These are phyloP conservation scores for Fraxinus nigra DNA, from an alignment of 305 asterid genomes.

Conservation along the genomic window DNA sequence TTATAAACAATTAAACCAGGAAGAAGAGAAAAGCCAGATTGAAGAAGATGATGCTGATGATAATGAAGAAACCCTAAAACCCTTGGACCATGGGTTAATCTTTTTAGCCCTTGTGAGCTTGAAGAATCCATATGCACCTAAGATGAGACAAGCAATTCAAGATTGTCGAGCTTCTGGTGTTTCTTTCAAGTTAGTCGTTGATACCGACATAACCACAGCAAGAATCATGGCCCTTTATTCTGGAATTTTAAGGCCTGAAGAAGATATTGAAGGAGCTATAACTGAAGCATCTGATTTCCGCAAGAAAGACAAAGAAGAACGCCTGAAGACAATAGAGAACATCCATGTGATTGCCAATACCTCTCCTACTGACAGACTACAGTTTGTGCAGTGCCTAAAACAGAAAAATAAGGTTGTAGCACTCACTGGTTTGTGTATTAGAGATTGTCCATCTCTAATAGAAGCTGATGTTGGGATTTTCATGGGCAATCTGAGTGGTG, in stretches of 20 bases:
- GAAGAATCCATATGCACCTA: slow-evolving; percentile 33
- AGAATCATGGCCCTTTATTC: slow-evolving; percentile 36
- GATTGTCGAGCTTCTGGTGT: slow-evolving; percentile 26
- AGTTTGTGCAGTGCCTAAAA: slow-evolving; percentile 32
- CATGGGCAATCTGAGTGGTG: not conserved
- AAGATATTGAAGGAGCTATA: slow-evolving; percentile 21
- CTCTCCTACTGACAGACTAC: slow-evolving; percentile 34
- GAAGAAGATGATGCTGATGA: not conserved
- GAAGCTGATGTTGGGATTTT: slow-evolving; percentile 46
- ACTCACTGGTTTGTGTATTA: slow-evolving; percentile 15
- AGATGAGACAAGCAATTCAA: slow-evolving; percentile 26
- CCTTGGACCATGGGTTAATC: slow-evolving; percentile 16
- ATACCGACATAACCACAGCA: slow-evolving; percentile 31
- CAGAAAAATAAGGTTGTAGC: slow-evolving; percentile 27
- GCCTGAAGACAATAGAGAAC: slow-evolving; percentile 21
- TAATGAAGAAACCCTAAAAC: not conserved
- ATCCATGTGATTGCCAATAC: slow-evolving; percentile 31
- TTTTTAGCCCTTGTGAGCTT: slow-evolving; percentile 29
- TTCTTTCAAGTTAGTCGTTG: slow-evolving; percentile 31
- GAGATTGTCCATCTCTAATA: slow-evolving; percentile 35
- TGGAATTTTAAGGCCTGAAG: slow-evolving; percentile 31
- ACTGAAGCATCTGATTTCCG: slow-evolving; percentile 31
- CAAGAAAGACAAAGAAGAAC: slow-evolving; percentile 23
- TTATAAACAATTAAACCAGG: slow-evolving; percentile 22
- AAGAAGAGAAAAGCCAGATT: not conserved